phyloP scores from a whole-genome alignment of 2,329 filamentous ascomycete genomes.

The Xylariaceae sp. region DNA sequence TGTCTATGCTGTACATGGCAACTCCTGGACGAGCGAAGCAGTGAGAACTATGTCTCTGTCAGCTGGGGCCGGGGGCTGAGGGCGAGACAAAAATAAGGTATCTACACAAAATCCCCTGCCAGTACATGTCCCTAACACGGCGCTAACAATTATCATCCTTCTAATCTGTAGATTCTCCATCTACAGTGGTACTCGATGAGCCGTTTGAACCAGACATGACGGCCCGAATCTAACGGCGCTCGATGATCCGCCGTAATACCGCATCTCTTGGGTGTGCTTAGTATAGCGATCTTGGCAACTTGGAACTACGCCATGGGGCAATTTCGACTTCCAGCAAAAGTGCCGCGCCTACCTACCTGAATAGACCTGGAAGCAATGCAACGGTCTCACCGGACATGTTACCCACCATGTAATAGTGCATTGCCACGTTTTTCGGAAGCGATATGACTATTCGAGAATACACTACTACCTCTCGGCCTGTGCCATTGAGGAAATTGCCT shows the following conservation, averaged over 20 bases:
- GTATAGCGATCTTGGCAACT: constrained; percentile 8
- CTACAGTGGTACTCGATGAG: too few relatives aligned
- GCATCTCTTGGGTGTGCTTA: not conserved
- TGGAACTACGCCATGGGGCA: not conserved
- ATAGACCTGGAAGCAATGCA: not conserved
- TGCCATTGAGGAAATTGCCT: constrained; percentile 17
- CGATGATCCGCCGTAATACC: constrained; percentile 1
- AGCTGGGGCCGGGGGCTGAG: constrained; percentile 2
- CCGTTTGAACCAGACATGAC: too few relatives aligned
- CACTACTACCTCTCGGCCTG: too few relatives aligned
- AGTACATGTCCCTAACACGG: too few relatives aligned
- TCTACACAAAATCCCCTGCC: too few relatives aligned
- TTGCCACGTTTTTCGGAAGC: too few relatives aligned
- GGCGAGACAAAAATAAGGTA: not conserved
- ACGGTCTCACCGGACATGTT: constrained; percentile 1
- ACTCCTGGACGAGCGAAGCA: not conserved
- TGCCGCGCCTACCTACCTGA: not conserved
- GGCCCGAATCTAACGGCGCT: not conserved
- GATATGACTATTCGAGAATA: too few relatives aligned
- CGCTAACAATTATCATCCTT: too few relatives aligned
- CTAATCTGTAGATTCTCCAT: too few relatives aligned
- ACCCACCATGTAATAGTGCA: too few relatives aligned
- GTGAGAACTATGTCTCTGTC: not conserved
- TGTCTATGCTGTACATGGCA: not conserved
- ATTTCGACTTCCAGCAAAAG: not conserved